Base-by-base conservation (phyloP, 1,284 basidiomycete genomes). In the Ustilago vetiveriae region DNA sequence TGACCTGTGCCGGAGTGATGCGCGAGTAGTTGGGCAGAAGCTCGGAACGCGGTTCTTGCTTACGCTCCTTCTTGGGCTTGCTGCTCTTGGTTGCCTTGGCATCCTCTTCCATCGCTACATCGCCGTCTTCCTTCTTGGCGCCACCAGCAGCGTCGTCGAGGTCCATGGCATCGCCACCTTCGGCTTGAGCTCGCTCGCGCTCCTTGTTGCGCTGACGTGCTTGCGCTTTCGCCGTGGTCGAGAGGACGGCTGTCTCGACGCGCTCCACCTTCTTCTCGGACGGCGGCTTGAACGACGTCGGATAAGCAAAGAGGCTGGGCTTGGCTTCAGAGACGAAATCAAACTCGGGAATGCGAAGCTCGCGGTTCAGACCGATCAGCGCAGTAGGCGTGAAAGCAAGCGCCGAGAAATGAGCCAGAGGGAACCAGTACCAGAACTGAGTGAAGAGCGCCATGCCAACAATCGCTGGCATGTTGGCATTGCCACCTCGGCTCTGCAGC, bases 1-100 rank as follows among this genome's bases (percentile, higher is more conserved):
- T 85, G 29, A 96, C 85, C 83, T 99, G 96, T 0, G 90, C 88
- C 16, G 95, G 92, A 1, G 91, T 94, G 17, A 98, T 92, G 47
- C 96, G 90, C 13, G 94, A 91, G 79, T 97, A 90, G 85, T 99
- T 99, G 26, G 88, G 84, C 16, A 94, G 84, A 56, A 85, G 87
- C 83, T 95, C 92, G 13, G 86, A 90, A 2, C 86, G 84, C 0
- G 92, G 88, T 78, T 98, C 94, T 17, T 69, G 69, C 81, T 89
- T 90, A 76, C 89, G 88, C 65, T 85, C 82, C 55, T 78, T 74
- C 38, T 71, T 57, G 6, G 51, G 37, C 52, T 73, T 69, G 40
- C 54, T 46, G 11, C 22, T 23, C 38, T 53, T 54, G 22, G 32
- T 57, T 11, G 44, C 52, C 19, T 73, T 40, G 42, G 64, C 49